phyloP scores from a whole-genome alignment of 768 basidiomycete genomes.

The Lentinula boryana region DNA sequence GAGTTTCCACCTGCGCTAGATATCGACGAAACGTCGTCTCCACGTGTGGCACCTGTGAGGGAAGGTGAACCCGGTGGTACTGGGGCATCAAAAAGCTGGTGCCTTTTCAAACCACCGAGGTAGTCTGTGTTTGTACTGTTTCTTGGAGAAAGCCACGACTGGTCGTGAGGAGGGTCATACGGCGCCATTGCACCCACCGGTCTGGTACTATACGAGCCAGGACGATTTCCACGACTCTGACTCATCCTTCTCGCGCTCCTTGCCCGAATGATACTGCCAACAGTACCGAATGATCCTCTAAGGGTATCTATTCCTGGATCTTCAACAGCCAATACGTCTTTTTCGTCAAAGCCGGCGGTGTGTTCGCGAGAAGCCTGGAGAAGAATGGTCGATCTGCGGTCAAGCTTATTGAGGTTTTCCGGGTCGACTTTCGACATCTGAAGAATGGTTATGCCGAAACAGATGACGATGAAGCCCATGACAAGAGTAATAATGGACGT shows the following conservation, averaged over 20 bases:
- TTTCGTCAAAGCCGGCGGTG: conserved; percentile 68
- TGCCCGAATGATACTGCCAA: conserved; percentile 86
- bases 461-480: conserved; percentile 88
- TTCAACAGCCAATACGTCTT: conserved; percentile 59
- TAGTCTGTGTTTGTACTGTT: conserved; percentile 22
- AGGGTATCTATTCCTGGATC: conserved; percentile 93
- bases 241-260: conserved; percentile 48
- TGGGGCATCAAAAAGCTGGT: conserved; percentile 87
- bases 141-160: conserved; percentile 14
- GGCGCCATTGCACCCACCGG: conserved; percentile 31
- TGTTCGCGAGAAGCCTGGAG: conserved; percentile 77
- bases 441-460: conserved; percentile 88
- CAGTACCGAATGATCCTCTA: conserved; percentile 84
- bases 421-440: conserved; percentile 97
- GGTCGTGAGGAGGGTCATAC: conserved; percentile 19
- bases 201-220: conserved; percentile 24
- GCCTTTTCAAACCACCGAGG: conserved; percentile 59
- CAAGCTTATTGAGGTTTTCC: conserved; percentile 66
- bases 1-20: conserved; percentile 20
- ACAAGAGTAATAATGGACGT: conserved; percentile 85
- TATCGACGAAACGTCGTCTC: conserved; percentile 10
- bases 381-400: conserved; percentile 85
- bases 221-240: conserved; percentile 24
- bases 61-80: conserved; percentile 48
- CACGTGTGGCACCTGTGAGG: conserved; percentile 12